These are phyloP conservation scores for Nasturtium officinale DNA, from an alignment of 345 rosid genomes.

Conservation along the genomic window DNA sequence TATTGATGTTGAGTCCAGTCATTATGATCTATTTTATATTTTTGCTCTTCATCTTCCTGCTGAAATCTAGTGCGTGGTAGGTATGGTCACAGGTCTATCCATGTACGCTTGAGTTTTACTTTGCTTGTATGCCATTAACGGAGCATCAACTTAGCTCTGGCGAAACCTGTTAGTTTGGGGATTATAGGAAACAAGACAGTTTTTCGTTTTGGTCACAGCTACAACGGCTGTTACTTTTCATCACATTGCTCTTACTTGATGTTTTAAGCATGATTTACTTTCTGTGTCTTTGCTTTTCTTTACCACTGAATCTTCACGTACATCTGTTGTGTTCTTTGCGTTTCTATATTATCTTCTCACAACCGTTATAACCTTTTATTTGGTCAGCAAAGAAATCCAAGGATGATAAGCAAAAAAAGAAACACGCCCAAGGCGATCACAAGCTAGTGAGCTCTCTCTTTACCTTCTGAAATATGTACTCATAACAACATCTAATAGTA, in stretches of 20 bases:
- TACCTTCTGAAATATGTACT: background rate
- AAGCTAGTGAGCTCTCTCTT: conserved; percentile 49
- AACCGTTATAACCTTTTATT: background rate
- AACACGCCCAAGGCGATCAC: conserved; percentile 49
- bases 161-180: background rate
- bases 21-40: no score
- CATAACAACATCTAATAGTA: background rate
- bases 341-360: conserved; percentile 1
- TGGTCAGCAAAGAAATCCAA: conserved; percentile 74
- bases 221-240: background rate
- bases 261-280: conserved; percentile 4
- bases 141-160: background rate
- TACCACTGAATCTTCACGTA: background rate
- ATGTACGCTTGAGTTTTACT: background rate
- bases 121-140: background rate
- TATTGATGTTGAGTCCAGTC: no score
- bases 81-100: conserved; percentile 9
- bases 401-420: conserved; percentile 67
- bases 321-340: background rate
- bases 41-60: conserved; percentile 21
- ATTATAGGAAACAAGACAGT: background rate
- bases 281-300: background rate
- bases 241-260: background rate
- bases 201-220: background rate
- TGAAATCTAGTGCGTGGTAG: background rate